Evolutionary conservation across 164 flowering plant species (phyloP).

Genomic region (Piper betle): DNA sequence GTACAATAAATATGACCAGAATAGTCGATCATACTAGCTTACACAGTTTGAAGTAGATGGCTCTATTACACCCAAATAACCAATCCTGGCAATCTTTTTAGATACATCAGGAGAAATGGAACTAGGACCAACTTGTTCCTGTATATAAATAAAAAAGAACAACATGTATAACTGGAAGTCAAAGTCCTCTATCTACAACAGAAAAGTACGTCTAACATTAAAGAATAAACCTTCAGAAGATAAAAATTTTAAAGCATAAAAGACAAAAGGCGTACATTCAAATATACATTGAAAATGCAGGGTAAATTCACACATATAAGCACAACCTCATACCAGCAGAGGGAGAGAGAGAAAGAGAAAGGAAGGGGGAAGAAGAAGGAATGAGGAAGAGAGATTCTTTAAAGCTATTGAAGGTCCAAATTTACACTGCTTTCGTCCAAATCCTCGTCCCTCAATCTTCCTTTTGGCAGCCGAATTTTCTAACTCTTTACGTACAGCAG

Average conservation of each 20-base stretch:
- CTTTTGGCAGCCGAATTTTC: slow-evolving; percentile 20
- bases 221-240: not conserved
- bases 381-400: not conserved
- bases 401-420: not conserved
- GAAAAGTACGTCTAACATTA: not conserved
- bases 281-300: too few species aligned
- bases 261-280: too few species aligned
- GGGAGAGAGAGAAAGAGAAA: not conserved
- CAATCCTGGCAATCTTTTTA: not conserved
- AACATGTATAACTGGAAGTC: not conserved
- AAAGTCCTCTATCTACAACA: not conserved
- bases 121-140: not conserved
- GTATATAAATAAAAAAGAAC: not conserved
- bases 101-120: not conserved
- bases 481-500: slow-evolving; percentile 21
- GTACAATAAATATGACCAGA: too few species aligned
- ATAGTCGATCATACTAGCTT: not conserved
- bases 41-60: not conserved
- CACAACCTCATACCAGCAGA: too few species aligned
- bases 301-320: too few species aligned
- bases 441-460: slow-evolving; percentile 19
- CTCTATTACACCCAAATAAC: not conserved
- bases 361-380: not conserved
- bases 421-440: slow-evolving; percentile 15
- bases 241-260: not conserved